Conservation (phyloP, 2,329 filamentous ascomycete species). For the Reticulascus tulasneorum region DNA sequence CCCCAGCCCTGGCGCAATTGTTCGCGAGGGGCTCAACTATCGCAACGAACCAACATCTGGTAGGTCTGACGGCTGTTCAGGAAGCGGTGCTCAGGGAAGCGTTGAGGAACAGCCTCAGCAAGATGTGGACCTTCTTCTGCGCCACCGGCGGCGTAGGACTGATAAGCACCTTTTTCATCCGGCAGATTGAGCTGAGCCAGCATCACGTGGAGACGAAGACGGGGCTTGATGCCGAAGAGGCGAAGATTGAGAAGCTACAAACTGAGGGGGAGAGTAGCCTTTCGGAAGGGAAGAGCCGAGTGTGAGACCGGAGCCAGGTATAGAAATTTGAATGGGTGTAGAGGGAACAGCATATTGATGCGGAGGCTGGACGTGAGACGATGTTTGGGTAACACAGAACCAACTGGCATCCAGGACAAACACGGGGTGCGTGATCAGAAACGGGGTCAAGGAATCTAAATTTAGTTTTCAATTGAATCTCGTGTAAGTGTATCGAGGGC, state of each 20-base stretch:
- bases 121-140: constrained; percentile 56
- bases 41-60: constrained; percentile 57
- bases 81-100: constrained; percentile 37
- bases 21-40: constrained; percentile 56
- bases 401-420: no score
- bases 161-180: constrained; percentile 43
- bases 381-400: no score
- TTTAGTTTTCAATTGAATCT: no score
- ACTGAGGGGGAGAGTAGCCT: background rate
- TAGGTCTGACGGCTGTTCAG: constrained; percentile 41
- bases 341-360: no score
- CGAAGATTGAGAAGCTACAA: background rate
- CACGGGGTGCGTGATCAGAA: no score
- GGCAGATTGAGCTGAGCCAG: constrained; percentile 46
- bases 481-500: no score
- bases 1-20: constrained; percentile 40
- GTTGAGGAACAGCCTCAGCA: constrained; percentile 46
- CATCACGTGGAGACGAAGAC: constrained; percentile 54
- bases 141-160: constrained; percentile 44
- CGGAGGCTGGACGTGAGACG: background rate
- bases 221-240: constrained; percentile 6
- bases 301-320: no score
- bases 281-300: no score
- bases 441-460: no score
- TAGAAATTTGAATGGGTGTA: no score